A percentile compares a stretch with the other conserved stretches of the same genome.
Evolutionary conservation across 352 stramenopile species (phyloP).

Genomic region (Phytopythium boreale): DNA sequence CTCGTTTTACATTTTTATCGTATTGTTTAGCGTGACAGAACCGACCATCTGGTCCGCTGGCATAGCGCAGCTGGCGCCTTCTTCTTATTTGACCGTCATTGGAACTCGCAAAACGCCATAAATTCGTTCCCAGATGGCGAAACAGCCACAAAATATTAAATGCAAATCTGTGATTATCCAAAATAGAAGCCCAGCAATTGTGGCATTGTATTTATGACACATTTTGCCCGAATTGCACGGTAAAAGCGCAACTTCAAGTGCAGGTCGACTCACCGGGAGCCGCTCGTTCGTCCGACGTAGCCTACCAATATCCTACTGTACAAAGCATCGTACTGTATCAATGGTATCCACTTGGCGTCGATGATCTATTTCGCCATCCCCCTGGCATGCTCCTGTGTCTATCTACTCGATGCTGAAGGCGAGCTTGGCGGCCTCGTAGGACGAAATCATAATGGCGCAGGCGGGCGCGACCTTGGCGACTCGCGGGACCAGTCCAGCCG

Average conservation of each 20-base stretch:
- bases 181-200: background rate
- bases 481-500: constrained; percentile 45
- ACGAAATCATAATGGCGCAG: constrained; percentile 80
- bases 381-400: background rate
- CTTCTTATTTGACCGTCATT: too few species aligned
- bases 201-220: background rate
- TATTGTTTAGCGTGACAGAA: too few species aligned
- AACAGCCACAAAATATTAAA: too few species aligned
- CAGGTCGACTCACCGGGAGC: background rate
- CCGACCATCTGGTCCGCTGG: too few species aligned
- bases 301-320: background rate
- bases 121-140: too few species aligned
- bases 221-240: background rate
- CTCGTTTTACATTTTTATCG: too few species aligned
- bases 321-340: too few species aligned
- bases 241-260: background rate
- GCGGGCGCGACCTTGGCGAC: constrained; percentile 71
- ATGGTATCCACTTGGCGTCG: too few species aligned
- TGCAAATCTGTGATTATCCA: too few species aligned
- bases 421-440: constrained; percentile 69
- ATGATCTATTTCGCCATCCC: background rate
- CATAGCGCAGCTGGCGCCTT: too few species aligned
- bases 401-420: constrained; percentile 35
- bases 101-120: too few species aligned
- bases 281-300: background rate